Evolutionary conservation across 441 rosid genomes (phyloP), one percentile per base, ranked within the genome.

Genomic region (Corymbia citriodora): DNA sequence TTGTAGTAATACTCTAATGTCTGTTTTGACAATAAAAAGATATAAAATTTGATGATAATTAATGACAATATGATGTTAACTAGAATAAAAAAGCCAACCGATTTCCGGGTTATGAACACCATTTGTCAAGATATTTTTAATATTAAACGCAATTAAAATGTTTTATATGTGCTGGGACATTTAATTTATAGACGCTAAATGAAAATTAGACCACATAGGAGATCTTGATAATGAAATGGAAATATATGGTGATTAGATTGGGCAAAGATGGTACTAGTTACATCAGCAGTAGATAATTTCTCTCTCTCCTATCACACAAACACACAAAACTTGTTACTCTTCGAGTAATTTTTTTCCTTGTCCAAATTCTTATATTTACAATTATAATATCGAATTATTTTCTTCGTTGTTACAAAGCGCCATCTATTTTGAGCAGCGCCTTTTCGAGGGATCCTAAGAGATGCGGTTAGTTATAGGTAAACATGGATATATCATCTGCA

Each of bases 331-430:
- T 36, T 36, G 40, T 36, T 36, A 36, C 40, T 36, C 40, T 36
- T 36, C 40, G 40, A 36, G 40, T 36, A 36, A 36, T 36, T 36
- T 36, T 36, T 36, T 36, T 36, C 40, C 40, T 36, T 36, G 40
- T 36, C 40, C 40, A 36, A 36, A 36, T 36, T 36, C 40, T 36
- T 36, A 36, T 36, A 55, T 55, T 63, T n/a, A 13, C n/a, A 63
- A 29, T 63, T 3, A 63, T 29, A 25, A 63, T 17, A 13, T 65
- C 0, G 3, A 65, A 65, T 15, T 14, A 8, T 7, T n/a, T 65
- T 65, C 6, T 65, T 15, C 2, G 17, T n/a, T 2, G 1, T 8
- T n/a, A 14, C 3, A 15, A n/a, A 63, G 36, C 19, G 0, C 74
- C 19, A 4, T 65, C 40, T 3, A 65, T n/a, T 15, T n/a, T 15